Evolutionary conservation across 306 rosid genomes (phyloP).

Genomic region (Alnus rubra): DNA sequence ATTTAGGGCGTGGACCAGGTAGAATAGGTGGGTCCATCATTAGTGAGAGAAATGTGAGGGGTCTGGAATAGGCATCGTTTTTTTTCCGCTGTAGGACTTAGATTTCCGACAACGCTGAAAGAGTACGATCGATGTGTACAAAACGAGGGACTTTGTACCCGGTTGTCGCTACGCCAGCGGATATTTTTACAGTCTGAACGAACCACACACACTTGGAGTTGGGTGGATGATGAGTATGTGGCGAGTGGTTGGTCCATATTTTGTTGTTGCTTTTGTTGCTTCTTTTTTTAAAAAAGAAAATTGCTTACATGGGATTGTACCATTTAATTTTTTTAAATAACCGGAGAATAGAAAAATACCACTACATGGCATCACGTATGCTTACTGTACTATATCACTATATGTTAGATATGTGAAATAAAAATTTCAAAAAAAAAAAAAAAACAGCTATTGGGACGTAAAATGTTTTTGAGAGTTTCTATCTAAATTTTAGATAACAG

Average conservation of each 20-base stretch:
- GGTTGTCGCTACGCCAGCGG: constrained; percentile 6
- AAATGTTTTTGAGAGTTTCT: no score
- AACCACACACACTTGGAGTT: not conserved
- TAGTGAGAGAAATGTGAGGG: not conserved
- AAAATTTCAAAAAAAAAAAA: no score
- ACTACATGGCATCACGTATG: no score
- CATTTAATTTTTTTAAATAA: no score
- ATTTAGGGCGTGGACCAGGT: not conserved
- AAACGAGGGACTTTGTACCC: not conserved
- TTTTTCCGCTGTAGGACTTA: not conserved
- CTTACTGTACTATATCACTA: no score
- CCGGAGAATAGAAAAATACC: no score
- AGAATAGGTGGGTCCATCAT: not conserved
- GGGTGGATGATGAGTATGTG: not conserved
- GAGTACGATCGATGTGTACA: not conserved
- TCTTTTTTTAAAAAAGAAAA: no score
- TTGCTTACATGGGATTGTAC: no score
- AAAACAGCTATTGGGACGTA: no score
- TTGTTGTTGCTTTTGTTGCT: no score
- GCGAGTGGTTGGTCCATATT: not conserved
- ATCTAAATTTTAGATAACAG: no score
- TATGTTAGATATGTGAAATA: not conserved
- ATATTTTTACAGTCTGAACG: not conserved
- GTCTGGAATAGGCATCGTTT: not conserved
- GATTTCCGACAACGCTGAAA: not conserved